These are phyloP conservation scores for Penicillium crustosum DNA, from an alignment of 2,329 filamentous ascomycete genomes.

Conservation along the genomic window DNA sequence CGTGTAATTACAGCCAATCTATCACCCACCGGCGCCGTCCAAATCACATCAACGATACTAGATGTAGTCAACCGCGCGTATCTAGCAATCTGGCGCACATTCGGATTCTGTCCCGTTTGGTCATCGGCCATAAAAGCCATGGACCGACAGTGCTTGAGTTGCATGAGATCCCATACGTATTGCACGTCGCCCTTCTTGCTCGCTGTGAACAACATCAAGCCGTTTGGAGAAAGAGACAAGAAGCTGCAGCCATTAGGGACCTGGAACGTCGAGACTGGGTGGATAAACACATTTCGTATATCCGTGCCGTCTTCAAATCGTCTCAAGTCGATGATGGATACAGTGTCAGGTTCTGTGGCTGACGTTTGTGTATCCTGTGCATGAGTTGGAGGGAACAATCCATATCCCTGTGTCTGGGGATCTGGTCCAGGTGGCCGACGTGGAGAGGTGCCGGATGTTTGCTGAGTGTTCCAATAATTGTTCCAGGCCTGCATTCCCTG, in stretches of 20 bases:
- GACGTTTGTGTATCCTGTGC: conserved; percentile 42
- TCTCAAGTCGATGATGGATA: conserved; percentile 49
- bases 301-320: conserved; percentile 44
- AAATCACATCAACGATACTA: conserved; percentile 84
- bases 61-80: conserved; percentile 91
- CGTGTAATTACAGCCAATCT: conserved; percentile 87
- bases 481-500: conserved; percentile 53
- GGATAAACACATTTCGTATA: conserved; percentile 34
- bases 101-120: conserved; percentile 29
- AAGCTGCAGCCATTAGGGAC: conserved; percentile 52
- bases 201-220: conserved; percentile 48
- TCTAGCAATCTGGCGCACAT: conserved; percentile 78
- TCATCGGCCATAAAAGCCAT: conserved; percentile 41
- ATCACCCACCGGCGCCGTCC: conserved; percentile 79
- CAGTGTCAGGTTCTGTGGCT: conserved; percentile 44
- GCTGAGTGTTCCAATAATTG: conserved; percentile 51
- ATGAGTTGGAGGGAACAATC: conserved; percentile 49
- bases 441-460: conserved; percentile 28
- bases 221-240: conserved; percentile 50
- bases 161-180: conserved; percentile 53
- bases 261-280: conserved; percentile 48
- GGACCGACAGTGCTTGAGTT: conserved; percentile 45
- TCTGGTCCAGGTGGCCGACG: conserved; percentile 35
- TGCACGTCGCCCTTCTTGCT: conserved; percentile 52
- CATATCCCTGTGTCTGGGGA: conserved; percentile 32